Conservation (phyloP, 2,329 filamentous ascomycete species). For the Eutypella sp. region DNA sequence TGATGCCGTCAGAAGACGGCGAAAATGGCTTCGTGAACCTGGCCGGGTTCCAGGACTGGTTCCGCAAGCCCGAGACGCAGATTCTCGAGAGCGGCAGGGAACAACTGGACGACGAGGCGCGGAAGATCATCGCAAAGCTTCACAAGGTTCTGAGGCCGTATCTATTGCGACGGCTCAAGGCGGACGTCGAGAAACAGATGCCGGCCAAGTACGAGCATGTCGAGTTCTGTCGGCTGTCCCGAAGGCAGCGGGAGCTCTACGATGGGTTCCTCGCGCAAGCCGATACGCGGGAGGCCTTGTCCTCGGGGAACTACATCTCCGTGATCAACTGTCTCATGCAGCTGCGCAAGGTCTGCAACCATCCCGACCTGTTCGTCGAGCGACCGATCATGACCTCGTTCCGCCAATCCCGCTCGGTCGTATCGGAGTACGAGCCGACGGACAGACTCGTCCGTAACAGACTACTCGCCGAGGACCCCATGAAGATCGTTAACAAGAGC, state of each 20-base stretch:
- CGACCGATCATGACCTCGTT: constrained; percentile 96
- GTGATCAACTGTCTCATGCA: constrained; percentile 99
- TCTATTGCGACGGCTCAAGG: constrained; percentile 82
- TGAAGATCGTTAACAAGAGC: constrained; percentile 62
- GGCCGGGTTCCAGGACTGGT: constrained; percentile 95
- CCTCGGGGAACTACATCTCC: constrained; percentile 91
- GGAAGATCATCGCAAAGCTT: constrained; percentile 84
- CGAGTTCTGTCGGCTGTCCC: constrained; percentile 90
- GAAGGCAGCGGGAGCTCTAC: constrained; percentile 90
- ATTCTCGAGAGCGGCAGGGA: constrained; percentile 93
- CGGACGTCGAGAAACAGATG: constrained; percentile 98
- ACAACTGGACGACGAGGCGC: constrained; percentile 89
- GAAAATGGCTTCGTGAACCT: constrained; percentile 88
- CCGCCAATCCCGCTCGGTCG: constrained; percentile 76
- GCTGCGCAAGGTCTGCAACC: constrained; percentile 94
- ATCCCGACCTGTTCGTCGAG: constrained; percentile 94
- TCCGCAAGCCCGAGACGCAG: constrained; percentile 90
- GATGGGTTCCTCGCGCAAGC: constrained; percentile 91
- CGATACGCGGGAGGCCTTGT: constrained; percentile 82
- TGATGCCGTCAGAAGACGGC: constrained; percentile 87
- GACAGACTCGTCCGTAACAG: constrained; percentile 65
- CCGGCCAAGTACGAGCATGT: constrained; percentile 97
- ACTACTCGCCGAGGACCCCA: constrained; percentile 57
- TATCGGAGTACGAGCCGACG: constrained; percentile 67
- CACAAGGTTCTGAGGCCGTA: constrained; percentile 93